A percentile compares a stretch with the other conserved stretches of the same genome.
Conservation (phyloP, 768 basidiomycete species). For the Pulveroboletus sp. region DNA sequence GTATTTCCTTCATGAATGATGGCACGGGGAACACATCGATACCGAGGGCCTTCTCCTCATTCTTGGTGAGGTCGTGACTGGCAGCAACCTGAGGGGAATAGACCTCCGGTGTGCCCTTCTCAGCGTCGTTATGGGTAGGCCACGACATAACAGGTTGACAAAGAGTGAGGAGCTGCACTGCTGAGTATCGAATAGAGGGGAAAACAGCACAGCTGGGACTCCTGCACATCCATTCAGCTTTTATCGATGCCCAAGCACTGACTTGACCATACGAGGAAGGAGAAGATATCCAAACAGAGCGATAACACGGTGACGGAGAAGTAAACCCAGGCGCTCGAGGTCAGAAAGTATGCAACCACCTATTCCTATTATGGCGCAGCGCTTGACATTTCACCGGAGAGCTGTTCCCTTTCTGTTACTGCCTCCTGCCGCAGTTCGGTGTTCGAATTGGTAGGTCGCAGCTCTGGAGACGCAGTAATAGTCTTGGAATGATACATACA, state of each 20-base stretch:
- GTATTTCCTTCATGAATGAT: slow-evolving; percentile 40
- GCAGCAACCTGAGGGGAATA: slow-evolving; percentile 31
- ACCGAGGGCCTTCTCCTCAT: slow-evolving; percentile 37
- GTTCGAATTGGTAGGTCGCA: background rate
- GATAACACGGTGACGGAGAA: background rate
- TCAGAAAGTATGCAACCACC: background rate
- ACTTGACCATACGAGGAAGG: slow-evolving; percentile 3
- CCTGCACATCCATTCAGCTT: slow-evolving; percentile 5
- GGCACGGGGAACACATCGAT: slow-evolving; percentile 29
- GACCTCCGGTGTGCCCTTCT: slow-evolving; percentile 53
- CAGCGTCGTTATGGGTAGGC: slow-evolving; percentile 47
- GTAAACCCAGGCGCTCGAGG: slow-evolving; percentile 2
- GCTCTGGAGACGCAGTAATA: background rate
- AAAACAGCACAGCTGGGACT: background rate
- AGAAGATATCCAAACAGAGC: too few species aligned
- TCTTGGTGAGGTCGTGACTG: slow-evolving; percentile 23
- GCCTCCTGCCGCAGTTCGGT: background rate
- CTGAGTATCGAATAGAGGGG: slow-evolving; percentile 6
- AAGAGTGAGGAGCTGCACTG: slow-evolving; percentile 10
- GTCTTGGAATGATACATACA: background rate
- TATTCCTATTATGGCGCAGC: background rate
- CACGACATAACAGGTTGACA: slow-evolving; percentile 37
- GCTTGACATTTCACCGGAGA: slow-evolving; percentile 7
- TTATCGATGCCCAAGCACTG: slow-evolving; percentile 18
- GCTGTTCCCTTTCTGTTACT: slow-evolving; percentile 5